Conservation (phyloP, 2,329 filamentous ascomycete genomes). For the Hymenoscyphus scutula region DNA sequence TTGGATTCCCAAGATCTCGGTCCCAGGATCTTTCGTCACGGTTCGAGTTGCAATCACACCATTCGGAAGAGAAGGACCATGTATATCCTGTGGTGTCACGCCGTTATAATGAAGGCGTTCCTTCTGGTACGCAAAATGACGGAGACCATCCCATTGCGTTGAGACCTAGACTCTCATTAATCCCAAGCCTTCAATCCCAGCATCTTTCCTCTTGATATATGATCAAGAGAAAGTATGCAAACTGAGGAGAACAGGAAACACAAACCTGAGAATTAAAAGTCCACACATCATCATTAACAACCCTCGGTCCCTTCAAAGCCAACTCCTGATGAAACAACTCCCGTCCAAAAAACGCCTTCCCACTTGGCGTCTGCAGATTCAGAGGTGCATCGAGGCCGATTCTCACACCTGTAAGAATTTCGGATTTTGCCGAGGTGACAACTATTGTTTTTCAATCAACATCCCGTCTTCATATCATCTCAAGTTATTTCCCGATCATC, state of each 20-base stretch:
- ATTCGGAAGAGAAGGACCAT: constrained; percentile 37
- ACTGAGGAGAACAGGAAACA: not conserved
- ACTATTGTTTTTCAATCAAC: constrained; percentile 12
- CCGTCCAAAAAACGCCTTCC: constrained; percentile 9
- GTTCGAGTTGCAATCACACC: constrained; percentile 24
- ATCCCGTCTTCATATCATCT: too few species aligned
- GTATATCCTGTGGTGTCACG: constrained; percentile 27
- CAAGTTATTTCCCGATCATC: too few species aligned
- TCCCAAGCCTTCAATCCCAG: constrained; percentile 49
- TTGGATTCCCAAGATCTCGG: constrained; percentile 5
- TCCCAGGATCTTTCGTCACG: constrained; percentile 6
- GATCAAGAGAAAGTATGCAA: not conserved
- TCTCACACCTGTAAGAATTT: constrained; percentile 2
- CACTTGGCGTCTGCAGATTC: constrained; percentile 4
- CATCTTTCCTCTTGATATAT: not conserved
- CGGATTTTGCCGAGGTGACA: constrained; percentile 39
- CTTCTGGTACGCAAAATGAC: constrained; percentile 35
- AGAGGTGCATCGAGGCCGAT: constrained; percentile 4
- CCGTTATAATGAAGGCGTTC: constrained; percentile 34
- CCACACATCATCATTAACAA: constrained; percentile 13
- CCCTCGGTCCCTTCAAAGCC: constrained; percentile 1
- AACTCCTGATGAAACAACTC: not conserved
- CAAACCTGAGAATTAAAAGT: constrained; percentile 31
- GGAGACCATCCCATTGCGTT: constrained; percentile 46
- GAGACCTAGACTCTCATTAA: constrained; percentile 40